These are phyloP conservation scores for Amanita rubescens DNA, from an alignment of 768 basidiomycete species.

Conservation along the genomic window DNA sequence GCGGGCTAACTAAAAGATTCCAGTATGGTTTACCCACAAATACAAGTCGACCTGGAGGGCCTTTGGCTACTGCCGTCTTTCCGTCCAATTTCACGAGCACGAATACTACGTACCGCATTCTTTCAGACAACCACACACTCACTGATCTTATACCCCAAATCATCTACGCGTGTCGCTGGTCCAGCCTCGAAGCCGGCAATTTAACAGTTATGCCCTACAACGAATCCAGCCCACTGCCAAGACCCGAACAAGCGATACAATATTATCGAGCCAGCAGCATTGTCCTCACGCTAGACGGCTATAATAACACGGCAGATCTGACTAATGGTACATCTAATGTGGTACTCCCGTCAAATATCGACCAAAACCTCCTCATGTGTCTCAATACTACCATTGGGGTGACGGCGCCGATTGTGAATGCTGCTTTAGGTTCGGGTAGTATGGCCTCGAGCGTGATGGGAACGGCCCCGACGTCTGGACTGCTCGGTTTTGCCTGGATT, in stretches of 20 bases:
- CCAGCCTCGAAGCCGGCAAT: conserved; percentile 17
- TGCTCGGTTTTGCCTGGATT: conserved; percentile 15
- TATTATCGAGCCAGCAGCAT: conserved; percentile 66
- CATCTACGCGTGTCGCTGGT: conserved; percentile 32
- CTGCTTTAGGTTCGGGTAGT: no score
- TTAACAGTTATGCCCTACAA: conserved; percentile 22
- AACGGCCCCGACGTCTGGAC: neutral
- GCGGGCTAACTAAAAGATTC: neutral
- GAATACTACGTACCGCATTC: conserved; percentile 36
- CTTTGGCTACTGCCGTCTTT: conserved; percentile 37
- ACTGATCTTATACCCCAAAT: conserved; percentile 35
- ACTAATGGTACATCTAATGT: conserved; percentile 33
- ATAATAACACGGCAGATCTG: conserved; percentile 54
- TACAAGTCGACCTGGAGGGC: conserved; percentile 42
- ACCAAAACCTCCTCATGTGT: conserved; percentile 43
- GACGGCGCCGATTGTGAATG: conserved; percentile 49
- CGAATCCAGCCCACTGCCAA: conserved; percentile 25
- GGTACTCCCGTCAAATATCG: conserved; percentile 46
- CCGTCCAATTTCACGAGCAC: conserved; percentile 27
- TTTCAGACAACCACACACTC: conserved; percentile 43
- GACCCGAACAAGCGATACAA: conserved; percentile 51
- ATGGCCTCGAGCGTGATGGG: conserved; percentile 13
- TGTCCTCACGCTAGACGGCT: conserved; percentile 54
- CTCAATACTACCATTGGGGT: conserved; percentile 56
- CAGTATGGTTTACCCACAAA: conserved; percentile 23